phyloP scores from a whole-genome alignment of 305 asterid genomes.

The Caryopteris hybrid region DNA sequence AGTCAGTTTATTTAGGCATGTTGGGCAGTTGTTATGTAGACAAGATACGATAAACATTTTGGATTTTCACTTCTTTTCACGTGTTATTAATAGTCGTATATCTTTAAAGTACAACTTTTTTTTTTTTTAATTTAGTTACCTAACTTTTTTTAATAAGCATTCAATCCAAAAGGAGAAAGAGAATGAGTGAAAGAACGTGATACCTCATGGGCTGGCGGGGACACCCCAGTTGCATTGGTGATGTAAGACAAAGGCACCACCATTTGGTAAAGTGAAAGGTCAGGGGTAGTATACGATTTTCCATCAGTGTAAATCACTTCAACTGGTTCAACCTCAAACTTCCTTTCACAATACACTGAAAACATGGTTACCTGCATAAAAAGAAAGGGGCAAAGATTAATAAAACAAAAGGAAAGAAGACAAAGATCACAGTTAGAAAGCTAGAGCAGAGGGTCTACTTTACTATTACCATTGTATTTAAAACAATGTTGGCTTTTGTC shows the following conservation, averaged over 20 bases:
- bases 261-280: slow-evolving; percentile 68
- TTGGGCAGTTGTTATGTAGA: neutral
- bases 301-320: slow-evolving; percentile 69
- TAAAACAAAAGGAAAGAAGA: too few species aligned
- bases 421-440: neutral
- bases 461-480: slow-evolving; percentile 79
- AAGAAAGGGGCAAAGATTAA: too few species aligned
- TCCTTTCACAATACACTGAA: slow-evolving; percentile 75
- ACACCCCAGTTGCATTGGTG: slow-evolving; percentile 47
- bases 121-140: too few species aligned
- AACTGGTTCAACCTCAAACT: slow-evolving; percentile 88
- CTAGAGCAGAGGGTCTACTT: neutral
- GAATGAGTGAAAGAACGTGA: neutral
- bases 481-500: slow-evolving; percentile 82
- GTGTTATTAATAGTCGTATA: too few species aligned
- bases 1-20: neutral
- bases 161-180: neutral
- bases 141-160: too few species aligned
- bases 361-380: slow-evolving; percentile 97
- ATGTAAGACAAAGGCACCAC: slow-evolving; percentile 72
- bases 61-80: too few species aligned
- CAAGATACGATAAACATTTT: too few species aligned
- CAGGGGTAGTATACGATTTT: slow-evolving; percentile 59
- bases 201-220: slow-evolving; percentile 77
- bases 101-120: too few species aligned